Conservation (phyloP, 1,139 yeast genomes). For the Diutina ranongensis region DNA sequence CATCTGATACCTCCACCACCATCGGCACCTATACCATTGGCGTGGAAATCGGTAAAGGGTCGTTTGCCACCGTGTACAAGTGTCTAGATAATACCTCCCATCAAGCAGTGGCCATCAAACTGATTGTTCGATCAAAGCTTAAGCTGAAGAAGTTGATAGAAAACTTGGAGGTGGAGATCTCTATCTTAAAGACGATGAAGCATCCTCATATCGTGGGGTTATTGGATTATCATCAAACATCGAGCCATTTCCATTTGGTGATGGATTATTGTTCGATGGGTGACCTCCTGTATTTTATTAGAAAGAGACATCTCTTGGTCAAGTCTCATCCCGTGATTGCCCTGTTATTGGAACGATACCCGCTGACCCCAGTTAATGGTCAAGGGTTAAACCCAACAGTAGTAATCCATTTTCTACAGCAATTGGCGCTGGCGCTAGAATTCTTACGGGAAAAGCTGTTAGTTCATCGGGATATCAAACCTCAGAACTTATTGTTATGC, state of each 20-base stretch:
- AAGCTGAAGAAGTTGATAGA: slow-evolving; percentile 79
- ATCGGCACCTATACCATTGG: slow-evolving; percentile 44
- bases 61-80: slow-evolving; percentile 84
- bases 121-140: slow-evolving; percentile 72
- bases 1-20: slow-evolving; percentile 12
- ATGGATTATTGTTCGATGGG: slow-evolving; percentile 98
- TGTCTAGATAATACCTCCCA: slow-evolving; percentile 33
- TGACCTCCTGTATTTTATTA: slow-evolving; percentile 78
- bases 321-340: slow-evolving; percentile 72
- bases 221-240: slow-evolving; percentile 70
- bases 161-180: slow-evolving; percentile 82
- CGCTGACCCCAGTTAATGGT: slow-evolving; percentile 50
- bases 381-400: slow-evolving; percentile 71
- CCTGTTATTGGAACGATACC: slow-evolving; percentile 67
- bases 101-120: slow-evolving; percentile 73
- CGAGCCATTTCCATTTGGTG: slow-evolving; percentile 74
- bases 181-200: slow-evolving; percentile 71
- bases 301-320: slow-evolving; percentile 60
- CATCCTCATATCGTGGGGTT: slow-evolving; percentile 91
- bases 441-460: slow-evolving; percentile 74
- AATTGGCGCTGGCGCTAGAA: slow-evolving; percentile 71
- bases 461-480: slow-evolving; percentile 90
- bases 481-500: slow-evolving; percentile 76
- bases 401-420: slow-evolving; percentile 77
- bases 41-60: slow-evolving; percentile 83